These are phyloP conservation scores for Ustilago bromivora DNA, from an alignment of 1,284 basidiomycete genomes.

Conservation along the genomic window DNA sequence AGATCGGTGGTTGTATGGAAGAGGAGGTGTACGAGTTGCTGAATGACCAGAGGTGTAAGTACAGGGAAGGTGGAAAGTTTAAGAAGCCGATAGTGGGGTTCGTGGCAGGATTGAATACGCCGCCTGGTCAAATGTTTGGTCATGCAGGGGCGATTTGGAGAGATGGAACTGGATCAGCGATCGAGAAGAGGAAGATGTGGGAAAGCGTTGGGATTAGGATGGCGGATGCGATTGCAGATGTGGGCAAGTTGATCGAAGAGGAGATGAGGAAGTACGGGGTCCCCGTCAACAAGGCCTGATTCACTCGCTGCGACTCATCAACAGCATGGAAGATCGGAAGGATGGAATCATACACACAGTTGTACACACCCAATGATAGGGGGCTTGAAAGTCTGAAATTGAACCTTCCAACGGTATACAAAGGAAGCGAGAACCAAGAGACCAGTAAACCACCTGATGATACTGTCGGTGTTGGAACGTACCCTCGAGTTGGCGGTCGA, in stretches of 20 bases:
- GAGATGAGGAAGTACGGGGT: conserved; percentile 32
- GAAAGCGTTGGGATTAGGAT: conserved; percentile 43
- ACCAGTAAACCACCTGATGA: conserved; percentile 6
- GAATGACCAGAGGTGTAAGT: conserved; percentile 25
- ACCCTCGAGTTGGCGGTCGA: conserved; percentile 20
- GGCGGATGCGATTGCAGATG: conserved; percentile 50
- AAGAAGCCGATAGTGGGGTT: conserved; percentile 60
- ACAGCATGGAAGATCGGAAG: background rate
- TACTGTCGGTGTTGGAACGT: conserved; percentile 29
- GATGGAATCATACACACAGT: background rate
- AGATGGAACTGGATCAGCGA: conserved; percentile 43
- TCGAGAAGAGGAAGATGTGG: conserved; percentile 52
- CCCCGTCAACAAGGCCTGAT: background rate
- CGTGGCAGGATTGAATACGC: conserved; percentile 52
- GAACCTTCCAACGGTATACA: background rate
- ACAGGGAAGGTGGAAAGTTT: conserved; percentile 21
- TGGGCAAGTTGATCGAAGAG: conserved; percentile 37
- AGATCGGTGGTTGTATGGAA: conserved; percentile 62
- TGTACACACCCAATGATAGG: background rate
- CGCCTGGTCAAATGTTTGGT: conserved; percentile 57
- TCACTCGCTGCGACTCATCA: background rate
- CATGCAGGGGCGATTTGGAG: conserved; percentile 60
- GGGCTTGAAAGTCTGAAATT: background rate
- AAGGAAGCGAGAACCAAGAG: background rate
- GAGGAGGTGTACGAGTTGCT: conserved; percentile 55